phyloP scores from a whole-genome alignment of 108 stramenopile species.

The Cyclotella kingstonii region DNA sequence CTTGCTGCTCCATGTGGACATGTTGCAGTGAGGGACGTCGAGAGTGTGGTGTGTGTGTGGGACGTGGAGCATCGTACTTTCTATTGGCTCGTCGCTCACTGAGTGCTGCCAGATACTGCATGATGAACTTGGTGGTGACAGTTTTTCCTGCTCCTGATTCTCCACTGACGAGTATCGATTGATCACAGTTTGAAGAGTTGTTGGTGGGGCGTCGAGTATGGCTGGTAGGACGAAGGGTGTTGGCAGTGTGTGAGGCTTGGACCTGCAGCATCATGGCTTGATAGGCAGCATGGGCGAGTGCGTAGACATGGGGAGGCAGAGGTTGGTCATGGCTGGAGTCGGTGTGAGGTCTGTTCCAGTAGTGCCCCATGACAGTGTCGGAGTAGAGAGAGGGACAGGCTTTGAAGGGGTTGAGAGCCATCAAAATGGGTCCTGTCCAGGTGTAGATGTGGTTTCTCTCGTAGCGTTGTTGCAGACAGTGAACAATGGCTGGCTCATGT shows the following conservation, averaged over 20 bases:
- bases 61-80: too few species aligned
- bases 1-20: constrained; percentile 77
- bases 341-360: constrained; percentile 51
- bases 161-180: constrained; percentile 81
- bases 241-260: too few species aligned
- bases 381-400: constrained; percentile 55
- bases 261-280: constrained; percentile 80
- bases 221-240: not conserved
- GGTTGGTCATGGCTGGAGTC: not conserved
- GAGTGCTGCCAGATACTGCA: constrained; percentile 89
- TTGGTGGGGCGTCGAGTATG: not conserved
- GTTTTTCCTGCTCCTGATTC: constrained; percentile 98
- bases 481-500: constrained; percentile 85
- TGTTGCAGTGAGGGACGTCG: constrained; percentile 6
- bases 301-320: constrained; percentile 94
- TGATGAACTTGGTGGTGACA: constrained; percentile 96
- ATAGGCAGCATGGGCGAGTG: constrained; percentile 89
- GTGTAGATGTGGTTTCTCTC: constrained; percentile 85
- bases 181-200: constrained; percentile 20
- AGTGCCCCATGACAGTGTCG: constrained; percentile 65
- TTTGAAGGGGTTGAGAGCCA: constrained; percentile 96
- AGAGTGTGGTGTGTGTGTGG: not conserved
- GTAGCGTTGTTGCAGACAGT: constrained; percentile 81
- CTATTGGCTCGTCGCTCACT: constrained; percentile 60
- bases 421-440: constrained; percentile 88